Conservation (phyloP, 2,329 filamentous ascomycete species). For the Verticillium zaregamsianum region DNA sequence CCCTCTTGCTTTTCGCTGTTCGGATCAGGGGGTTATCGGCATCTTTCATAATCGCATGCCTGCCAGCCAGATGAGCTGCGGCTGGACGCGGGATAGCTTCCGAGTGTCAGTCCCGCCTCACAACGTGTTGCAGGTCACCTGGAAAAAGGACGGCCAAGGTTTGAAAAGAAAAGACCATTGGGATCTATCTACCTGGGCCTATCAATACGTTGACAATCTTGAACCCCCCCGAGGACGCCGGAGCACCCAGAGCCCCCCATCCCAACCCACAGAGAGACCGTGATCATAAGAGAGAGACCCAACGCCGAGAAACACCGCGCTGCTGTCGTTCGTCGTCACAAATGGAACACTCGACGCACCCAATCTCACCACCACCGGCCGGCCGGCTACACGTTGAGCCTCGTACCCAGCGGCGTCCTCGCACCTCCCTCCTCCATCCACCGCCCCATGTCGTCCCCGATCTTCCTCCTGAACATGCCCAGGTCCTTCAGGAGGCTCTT, state of each 20-base stretch:
- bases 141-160: not conserved
- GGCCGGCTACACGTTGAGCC: constrained; percentile 30
- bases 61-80: not conserved
- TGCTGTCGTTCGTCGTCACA: constrained; percentile 10
- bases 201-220: not conserved
- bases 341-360: not conserved
- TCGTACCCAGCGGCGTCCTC: constrained; percentile 41
- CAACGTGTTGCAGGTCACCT: not conserved
- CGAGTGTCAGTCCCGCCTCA: not conserved
- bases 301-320: constrained; percentile 10
- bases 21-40: not conserved
- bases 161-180: not conserved
- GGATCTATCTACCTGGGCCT: not conserved
- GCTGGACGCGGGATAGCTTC: not conserved
- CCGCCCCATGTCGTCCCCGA: constrained; percentile 73
- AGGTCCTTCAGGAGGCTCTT: constrained; percentile 78
- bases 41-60: not conserved
- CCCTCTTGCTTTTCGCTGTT: not conserved
- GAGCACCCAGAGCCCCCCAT: not conserved
- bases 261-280: not conserved
- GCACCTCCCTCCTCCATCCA: constrained; percentile 65
- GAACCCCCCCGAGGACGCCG: not conserved
- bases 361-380: not conserved
- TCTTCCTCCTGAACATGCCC: constrained; percentile 76
- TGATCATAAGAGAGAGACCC: not conserved